These are phyloP conservation scores for Colletotrichum eremochloae DNA, from an alignment of 2,329 filamentous ascomycete species.

Conservation along the genomic window DNA sequence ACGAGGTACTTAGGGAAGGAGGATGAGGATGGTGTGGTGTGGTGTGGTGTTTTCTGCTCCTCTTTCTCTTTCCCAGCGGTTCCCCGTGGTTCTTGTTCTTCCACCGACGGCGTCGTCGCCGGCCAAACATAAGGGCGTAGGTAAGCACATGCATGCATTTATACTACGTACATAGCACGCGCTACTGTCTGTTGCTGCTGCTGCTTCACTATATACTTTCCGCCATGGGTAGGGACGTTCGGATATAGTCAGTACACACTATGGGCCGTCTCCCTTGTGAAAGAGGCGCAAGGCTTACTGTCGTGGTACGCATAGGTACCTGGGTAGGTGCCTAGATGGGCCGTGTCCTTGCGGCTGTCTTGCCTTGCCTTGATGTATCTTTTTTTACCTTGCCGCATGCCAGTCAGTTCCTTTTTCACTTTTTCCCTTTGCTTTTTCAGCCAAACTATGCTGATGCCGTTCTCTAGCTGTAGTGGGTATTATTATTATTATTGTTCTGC, in stretches of 20 bases:
- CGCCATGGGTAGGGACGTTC: no score
- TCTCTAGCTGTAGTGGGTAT: background rate
- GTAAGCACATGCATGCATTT: no score
- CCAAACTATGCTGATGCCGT: conserved; percentile 7
- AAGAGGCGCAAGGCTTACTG: conserved; percentile 28
- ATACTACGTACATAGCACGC: background rate
- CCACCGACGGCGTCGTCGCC: background rate
- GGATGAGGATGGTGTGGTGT: background rate
- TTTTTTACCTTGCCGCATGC: background rate
- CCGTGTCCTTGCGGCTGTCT: background rate
- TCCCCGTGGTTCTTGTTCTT: conserved; percentile 15
- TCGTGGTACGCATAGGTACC: conserved; percentile 9
- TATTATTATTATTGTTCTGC: background rate
- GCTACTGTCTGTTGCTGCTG: no score
- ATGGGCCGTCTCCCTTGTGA: background rate
- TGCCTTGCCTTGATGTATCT: no score
- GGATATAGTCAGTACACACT: background rate
- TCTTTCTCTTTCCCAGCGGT: conserved; percentile 24
- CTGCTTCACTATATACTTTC: no score
- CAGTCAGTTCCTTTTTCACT: background rate
- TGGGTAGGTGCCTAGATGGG: background rate
- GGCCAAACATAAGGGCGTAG: no score
- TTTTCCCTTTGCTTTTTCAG: background rate
- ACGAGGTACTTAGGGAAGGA: background rate
- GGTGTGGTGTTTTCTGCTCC: background rate